phyloP scores from a whole-genome alignment of 257 asterid species.

The Misopates orontium region DNA sequence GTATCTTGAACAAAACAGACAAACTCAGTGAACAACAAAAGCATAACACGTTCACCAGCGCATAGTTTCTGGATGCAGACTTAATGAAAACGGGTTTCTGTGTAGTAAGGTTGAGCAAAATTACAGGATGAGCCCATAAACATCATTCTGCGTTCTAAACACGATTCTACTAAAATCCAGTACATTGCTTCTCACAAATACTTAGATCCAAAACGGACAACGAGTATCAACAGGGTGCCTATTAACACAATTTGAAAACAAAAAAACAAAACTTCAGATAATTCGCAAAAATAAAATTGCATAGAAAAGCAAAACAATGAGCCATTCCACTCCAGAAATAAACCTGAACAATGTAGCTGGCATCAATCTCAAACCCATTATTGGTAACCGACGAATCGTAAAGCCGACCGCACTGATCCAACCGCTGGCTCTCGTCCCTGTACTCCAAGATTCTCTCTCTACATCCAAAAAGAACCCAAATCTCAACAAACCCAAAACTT shows the following conservation, averaged over 20 bases:
- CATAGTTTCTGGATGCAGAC: slow-evolving; percentile 12
- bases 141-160: neutral
- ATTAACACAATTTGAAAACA: neutral
- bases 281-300: no score
- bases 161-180: neutral
- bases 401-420: slow-evolving; percentile 87
- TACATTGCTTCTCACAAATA: slow-evolving; percentile 14
- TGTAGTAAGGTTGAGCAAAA: neutral
- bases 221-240: neutral
- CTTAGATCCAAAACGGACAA: neutral
- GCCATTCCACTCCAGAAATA: neutral
- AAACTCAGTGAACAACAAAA: slow-evolving; percentile 1
- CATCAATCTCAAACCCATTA: slow-evolving; percentile 84
- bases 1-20: slow-evolving; percentile 5
- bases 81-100: slow-evolving; percentile 3
- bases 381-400: slow-evolving; percentile 79
- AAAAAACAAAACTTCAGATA: slow-evolving; percentile 4
- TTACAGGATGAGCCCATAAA: neutral
- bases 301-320: no score
- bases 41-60: neutral
- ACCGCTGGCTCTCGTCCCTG: slow-evolving; percentile 87
- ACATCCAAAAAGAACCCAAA: slow-evolving; percentile 27
- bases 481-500: slow-evolving; percentile 3
- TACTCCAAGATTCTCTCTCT: slow-evolving; percentile 89
- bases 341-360: slow-evolving; percentile 85